Percentiles rank a stretch among this genome's conserved stretches.
phyloP scores from a whole-genome alignment of 2,329 filamentous ascomycete species.

The Setomelanomma holmii region DNA sequence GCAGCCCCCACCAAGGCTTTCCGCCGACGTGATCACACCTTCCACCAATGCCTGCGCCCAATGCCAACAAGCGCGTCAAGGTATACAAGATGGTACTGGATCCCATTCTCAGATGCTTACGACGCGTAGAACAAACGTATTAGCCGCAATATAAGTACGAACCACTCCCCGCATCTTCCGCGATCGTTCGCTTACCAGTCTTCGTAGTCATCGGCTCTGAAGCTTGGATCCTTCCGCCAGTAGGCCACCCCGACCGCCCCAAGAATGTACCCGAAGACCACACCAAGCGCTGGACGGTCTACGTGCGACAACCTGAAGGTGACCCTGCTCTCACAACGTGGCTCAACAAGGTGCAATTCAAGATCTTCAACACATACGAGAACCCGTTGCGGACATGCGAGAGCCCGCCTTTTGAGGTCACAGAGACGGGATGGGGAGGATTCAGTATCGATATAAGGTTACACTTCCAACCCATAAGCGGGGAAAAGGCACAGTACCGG shows the following conservation, averaged over 20 bases:
- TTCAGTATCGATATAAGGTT: conserved; percentile 96
- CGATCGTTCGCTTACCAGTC: background rate
- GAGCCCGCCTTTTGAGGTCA: conserved; percentile 79
- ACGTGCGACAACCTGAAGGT: conserved; percentile 87
- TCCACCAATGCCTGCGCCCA: conserved; percentile 59
- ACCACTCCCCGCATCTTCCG: background rate
- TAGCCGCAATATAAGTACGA: conserved; percentile 48
- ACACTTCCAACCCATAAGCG: conserved; percentile 86
- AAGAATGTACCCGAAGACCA: conserved; percentile 83
- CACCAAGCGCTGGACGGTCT: conserved; percentile 96
- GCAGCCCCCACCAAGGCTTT: too few relatives aligned
- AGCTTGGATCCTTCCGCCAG: conserved; percentile 69
- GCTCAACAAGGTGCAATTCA: conserved; percentile 97
- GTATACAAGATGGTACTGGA: conserved; percentile 13
- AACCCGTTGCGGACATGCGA: conserved; percentile 82
- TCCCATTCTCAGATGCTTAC: conserved; percentile 19
- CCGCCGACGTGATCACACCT: too few relatives aligned
- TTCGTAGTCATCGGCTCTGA: conserved; percentile 57
- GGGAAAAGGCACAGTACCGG: conserved; percentile 93
- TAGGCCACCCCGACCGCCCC: conserved; percentile 68
- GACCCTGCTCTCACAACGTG: conserved; percentile 89
- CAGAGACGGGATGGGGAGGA: conserved; percentile 96
- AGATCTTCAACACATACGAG: conserved; percentile 94
- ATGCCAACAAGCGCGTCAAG: conserved; percentile 62
- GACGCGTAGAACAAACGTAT: conserved; percentile 48